Base-by-base conservation (phyloP, 306 rosid species). In the Medicago lupulina region DNA sequence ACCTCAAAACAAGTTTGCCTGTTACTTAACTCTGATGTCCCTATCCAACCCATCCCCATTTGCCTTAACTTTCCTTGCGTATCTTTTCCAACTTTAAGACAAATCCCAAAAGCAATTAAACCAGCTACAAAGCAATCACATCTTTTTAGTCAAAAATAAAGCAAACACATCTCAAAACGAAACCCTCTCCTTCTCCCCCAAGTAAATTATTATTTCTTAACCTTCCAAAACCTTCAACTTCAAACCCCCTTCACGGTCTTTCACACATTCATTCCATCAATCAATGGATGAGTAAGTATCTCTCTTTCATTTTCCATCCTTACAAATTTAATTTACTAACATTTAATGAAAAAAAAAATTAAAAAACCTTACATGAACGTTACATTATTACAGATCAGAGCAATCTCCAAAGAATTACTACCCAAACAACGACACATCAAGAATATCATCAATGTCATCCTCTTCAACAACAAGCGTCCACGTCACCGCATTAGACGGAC, bases 401-500 rank as follows among this genome's bases (percentile, higher is more conserved):
- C 76, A 63, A 2, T 84, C 87, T 79, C 88, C 90, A 34, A 89
- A 86, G 64, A 87, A 84, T 2, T 17, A 69, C 11, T 39, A 77
- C 67, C 12, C 17, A 4, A 75, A 36, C 79, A 54, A 44, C 36
- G 1, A 9, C 55, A 60, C 40, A 74, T 7, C 65, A 16, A 73
- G 83, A 38, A 66, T 2, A 2, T 47, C 68, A 2, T 64, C 84
- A 0, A 72, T 87, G 0, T 73, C 97, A 0, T 79, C 89, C 0
- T 71, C 98, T 0, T 79, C 89, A 2, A 87, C 92, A 5, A 92
- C 95, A 2, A 94, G 96, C 65, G 90, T 95, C 21, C 98, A 94
- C 75, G 97, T 94, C 12, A 90, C 92, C 1, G 95, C 98, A n/a
- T 83, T 94, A 5, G 96, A 94, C 67, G 96, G 97, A 17, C 73